phyloP scores from a whole-genome alignment of 2,329 filamentous ascomycete species.

The Botryotinia calthae region DNA sequence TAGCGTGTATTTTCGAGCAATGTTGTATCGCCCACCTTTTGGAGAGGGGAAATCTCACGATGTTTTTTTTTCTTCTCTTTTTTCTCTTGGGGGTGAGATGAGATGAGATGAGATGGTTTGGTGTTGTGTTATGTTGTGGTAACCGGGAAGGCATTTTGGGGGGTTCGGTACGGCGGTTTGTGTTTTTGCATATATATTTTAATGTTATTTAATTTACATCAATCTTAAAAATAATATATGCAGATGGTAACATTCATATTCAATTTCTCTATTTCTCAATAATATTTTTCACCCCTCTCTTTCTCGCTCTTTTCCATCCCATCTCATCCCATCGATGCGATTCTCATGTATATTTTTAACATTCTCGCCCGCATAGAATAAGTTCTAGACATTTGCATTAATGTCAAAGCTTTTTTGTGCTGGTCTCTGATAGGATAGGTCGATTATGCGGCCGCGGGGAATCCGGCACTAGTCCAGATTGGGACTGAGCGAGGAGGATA shows the following conservation, averaged over 20 bases:
- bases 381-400: not conserved
- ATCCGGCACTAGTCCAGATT: not conserved
- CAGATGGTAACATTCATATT: not conserved
- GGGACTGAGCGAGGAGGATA: not conserved
- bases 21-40: not conserved
- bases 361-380: not conserved
- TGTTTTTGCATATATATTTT: not conserved
- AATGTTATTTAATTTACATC: not conserved
- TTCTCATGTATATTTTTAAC: not conserved
- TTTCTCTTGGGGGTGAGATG: not conserved
- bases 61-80: slow-evolving; percentile 1
- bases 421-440: not conserved
- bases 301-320: not conserved
- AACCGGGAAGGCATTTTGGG: not conserved
- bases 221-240: not conserved
- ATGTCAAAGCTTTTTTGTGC: not conserved
- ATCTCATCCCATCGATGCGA: not conserved
- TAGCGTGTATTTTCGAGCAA: slow-evolving; percentile 6
- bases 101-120: not conserved
- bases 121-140: not conserved
- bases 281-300: not conserved
- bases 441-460: not conserved
- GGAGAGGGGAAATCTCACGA: not conserved
- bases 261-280: not conserved
- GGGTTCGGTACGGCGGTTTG: not conserved